These are phyloP conservation scores for Pseudopithomyces chartarum DNA, from an alignment of 2,329 filamentous ascomycete species.

Conservation along the genomic window DNA sequence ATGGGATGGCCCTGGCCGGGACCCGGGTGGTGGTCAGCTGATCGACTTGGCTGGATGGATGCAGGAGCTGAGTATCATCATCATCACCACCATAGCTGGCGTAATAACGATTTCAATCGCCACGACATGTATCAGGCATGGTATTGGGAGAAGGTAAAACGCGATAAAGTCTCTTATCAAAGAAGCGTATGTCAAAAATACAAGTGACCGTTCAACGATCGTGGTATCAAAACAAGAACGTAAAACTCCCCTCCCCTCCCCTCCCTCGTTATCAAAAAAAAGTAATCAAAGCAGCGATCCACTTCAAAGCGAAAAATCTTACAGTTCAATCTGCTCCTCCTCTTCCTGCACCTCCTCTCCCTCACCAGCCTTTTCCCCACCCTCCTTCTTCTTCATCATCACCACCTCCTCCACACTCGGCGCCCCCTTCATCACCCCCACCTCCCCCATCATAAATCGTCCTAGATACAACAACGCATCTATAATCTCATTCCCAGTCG, in stretches of 20 bases:
- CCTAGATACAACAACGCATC: slow-evolving; percentile 84
- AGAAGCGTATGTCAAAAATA: no score
- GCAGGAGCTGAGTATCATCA: no score
- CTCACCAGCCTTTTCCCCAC: slow-evolving; percentile 3
- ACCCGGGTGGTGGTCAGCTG: no score
- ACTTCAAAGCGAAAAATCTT: neutral
- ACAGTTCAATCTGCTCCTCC: slow-evolving; percentile 10
- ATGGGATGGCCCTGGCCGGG: no score
- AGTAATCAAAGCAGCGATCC: neutral
- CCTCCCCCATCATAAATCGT: slow-evolving; percentile 68
- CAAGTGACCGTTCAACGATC: neutral
- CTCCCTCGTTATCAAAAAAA: slow-evolving; percentile 2
- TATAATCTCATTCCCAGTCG: slow-evolving; percentile 85
- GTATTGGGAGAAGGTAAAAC: no score
- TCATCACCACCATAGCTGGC: no score
- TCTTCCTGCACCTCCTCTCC: neutral
- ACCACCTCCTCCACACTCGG: slow-evolving; percentile 1
- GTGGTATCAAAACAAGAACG: neutral
- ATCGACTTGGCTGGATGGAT: no score
- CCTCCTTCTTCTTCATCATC: neutral
- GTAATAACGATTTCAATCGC: no score
- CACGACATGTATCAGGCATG: no score
- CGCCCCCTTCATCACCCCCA: slow-evolving; percentile 32
- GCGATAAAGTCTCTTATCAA: no score
- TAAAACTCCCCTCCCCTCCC: no score